Evolutionary conservation across 2,329 filamentous ascomycete species (phyloP).

Genomic region (Arthrinium puccinioides): DNA sequence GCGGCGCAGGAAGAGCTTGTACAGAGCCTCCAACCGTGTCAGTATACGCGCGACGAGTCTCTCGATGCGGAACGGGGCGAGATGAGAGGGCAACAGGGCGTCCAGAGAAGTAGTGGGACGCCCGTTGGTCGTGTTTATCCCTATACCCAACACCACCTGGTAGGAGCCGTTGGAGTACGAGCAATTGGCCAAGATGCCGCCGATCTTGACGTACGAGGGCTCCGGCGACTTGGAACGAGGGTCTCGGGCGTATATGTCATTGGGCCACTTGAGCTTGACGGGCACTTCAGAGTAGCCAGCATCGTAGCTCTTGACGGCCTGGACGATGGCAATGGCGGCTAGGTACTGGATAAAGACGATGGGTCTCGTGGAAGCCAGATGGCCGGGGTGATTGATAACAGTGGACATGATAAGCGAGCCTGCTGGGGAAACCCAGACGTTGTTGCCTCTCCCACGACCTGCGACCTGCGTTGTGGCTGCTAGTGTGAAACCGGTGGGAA

Average conservation of each 20-base stretch:
- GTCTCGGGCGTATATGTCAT: slow-evolving; percentile 79
- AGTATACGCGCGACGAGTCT: slow-evolving; percentile 76
- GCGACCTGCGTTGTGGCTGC: slow-evolving; percentile 84
- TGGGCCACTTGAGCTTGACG: slow-evolving; percentile 93
- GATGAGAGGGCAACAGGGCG: slow-evolving; percentile 51
- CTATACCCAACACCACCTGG: slow-evolving; percentile 78
- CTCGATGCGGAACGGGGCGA: slow-evolving; percentile 61
- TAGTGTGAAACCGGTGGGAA: slow-evolving; percentile 82
- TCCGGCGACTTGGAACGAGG: slow-evolving; percentile 40
- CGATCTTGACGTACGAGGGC: slow-evolving; percentile 76
- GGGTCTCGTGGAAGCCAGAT: slow-evolving; percentile 64
- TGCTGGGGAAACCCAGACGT: slow-evolving; percentile 89
- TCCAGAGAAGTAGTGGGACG: slow-evolving; percentile 84
- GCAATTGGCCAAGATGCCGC: slow-evolving; percentile 87
- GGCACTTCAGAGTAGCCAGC: slow-evolving; percentile 67
- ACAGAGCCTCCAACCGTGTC: slow-evolving; percentile 69
- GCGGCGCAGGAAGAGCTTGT: slow-evolving; percentile 63
- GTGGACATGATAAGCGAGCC: slow-evolving; percentile 85
- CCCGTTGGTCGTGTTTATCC: slow-evolving; percentile 77
- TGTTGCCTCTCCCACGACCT: slow-evolving; percentile 79
- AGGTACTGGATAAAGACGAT: slow-evolving; percentile 94
- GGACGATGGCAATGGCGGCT: slow-evolving; percentile 77
- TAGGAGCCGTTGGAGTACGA: slow-evolving; percentile 71
- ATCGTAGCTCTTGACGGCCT: slow-evolving; percentile 76
- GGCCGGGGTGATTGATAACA: slow-evolving; percentile 74